Base-by-base conservation (phyloP, 202 grass and related monocot species). In the Setaria viridis region DNA sequence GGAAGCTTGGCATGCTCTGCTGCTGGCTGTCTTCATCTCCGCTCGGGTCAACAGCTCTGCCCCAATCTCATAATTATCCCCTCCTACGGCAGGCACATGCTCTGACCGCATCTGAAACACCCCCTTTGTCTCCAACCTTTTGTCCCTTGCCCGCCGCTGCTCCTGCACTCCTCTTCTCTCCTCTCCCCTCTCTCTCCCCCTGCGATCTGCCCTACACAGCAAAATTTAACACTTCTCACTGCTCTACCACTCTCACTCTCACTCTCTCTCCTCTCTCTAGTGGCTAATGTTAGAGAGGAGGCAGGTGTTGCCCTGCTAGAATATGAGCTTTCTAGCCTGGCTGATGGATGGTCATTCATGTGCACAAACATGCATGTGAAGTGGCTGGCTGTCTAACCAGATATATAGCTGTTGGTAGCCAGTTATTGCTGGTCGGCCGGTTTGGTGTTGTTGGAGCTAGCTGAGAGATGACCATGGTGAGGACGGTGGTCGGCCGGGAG, bases 21-120 rank as follows among this genome's bases (percentile, higher is more conserved):
- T 47, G 54, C 74, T 43, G 53, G 0, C 74, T 89, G 80, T 91
- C 82, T 82, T 91, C 77, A 66, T 88, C 85, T 73, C 46, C 46
- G n/a, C 82, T 82, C 85, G 77, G 89, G 89, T 91, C 89, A 91
- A 91, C 86, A 88, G 72, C 77, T 65, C 82, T 91, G 85, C 85
- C 8, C 77, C 78, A 37, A 47, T 78, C 82, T 85, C 89, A 91
- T 91, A 85, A 91, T 91, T 88, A 78, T 88, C 85, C 77, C 77
- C 90, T 85, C 56, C 71, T 25, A 81, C 67, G 29, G 34, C 85
- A 85, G 87, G 86, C 91, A 88, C 81, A 91, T 85, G 85, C 85
- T 79, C 76, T 91, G 85, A 46, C 77, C 82, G n/a, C 77, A 39
- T 88, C 82, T 82, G 89, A 88, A 84, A 60, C 85, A 65, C 71